Percentiles rank a stretch among this genome's conserved stretches.
phyloP scores from a whole-genome alignment of 768 basidiomycete species.

The Omphalotus guepiniiformis region DNA sequence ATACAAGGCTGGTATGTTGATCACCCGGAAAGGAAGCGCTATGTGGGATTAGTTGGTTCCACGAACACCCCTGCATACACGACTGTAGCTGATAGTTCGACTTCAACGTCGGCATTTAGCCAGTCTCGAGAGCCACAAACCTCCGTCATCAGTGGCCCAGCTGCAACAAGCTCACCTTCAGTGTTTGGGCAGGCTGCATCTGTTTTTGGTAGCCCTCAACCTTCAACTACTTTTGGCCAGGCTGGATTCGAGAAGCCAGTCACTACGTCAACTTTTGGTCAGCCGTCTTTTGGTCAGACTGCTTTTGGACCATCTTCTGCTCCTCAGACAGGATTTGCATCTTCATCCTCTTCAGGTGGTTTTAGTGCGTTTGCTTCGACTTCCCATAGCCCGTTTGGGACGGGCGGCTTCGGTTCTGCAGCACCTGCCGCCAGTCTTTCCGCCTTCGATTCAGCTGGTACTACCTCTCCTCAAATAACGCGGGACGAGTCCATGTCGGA shows the following conservation, averaged over 20 bases:
- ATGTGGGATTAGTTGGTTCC: conserved; percentile 49
- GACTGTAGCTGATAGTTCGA: conserved; percentile 2
- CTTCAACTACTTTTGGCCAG: conserved; percentile 17
- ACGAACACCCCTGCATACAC: conserved; percentile 8
- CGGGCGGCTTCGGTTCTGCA: conserved; percentile 18
- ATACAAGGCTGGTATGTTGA: conserved; percentile 70
- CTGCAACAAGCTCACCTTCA: conserved; percentile 11
- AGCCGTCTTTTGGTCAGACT: conserved; percentile 28
- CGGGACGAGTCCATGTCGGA: conserved; percentile 45
- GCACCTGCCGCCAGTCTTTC: conserved; percentile 8
- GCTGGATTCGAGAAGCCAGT: no score
- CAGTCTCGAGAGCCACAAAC: conserved; percentile 21
- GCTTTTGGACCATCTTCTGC: not conserved
- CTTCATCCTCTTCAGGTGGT: conserved; percentile 13
- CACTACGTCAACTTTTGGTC: conserved; percentile 18
- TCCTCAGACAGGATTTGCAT: conserved; percentile 1
- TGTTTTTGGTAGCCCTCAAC: conserved; percentile 20
- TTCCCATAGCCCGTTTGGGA: conserved; percentile 9
- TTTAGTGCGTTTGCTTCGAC: conserved; percentile 23
- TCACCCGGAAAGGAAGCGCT: conserved; percentile 47
- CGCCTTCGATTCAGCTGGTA: conserved; percentile 11
- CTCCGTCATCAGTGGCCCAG: conserved; percentile 17
- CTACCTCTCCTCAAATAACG: conserved; percentile 29
- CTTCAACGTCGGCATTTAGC: conserved; percentile 25
- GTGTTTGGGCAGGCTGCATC: conserved; percentile 23